Conservation (phyloP, 768 basidiomycete genomes). For the Atractiella rhizophila region DNA sequence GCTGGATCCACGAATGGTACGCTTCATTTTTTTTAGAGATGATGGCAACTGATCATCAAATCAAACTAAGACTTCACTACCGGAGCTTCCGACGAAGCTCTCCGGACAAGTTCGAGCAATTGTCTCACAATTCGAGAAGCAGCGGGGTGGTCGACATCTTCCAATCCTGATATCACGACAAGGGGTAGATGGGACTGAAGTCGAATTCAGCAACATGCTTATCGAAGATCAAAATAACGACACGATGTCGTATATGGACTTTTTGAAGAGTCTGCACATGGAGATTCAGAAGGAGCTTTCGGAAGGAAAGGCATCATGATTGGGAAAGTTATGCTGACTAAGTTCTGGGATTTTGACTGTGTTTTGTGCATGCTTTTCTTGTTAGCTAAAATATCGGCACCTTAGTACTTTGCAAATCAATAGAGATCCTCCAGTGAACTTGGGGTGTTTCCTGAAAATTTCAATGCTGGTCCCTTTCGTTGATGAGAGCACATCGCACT, state of each 20-base stretch:
- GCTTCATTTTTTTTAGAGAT: conserved; percentile 13
- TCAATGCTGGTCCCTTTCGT: too few species aligned
- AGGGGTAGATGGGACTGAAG: conserved; percentile 46
- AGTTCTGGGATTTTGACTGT: too few species aligned
- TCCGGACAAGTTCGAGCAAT: conserved; percentile 71
- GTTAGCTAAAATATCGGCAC: too few species aligned
- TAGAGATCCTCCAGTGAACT: too few species aligned
- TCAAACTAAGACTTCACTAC: conserved; percentile 35
- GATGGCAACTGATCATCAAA: background rate
- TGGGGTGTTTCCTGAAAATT: too few species aligned
- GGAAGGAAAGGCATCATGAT: too few species aligned
- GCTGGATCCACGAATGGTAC: conserved; percentile 44
- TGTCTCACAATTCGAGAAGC: conserved; percentile 33
- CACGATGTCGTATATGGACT: conserved; percentile 72
- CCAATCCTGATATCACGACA: conserved; percentile 54
- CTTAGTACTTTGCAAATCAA: too few species aligned
- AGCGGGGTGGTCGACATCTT: conserved; percentile 18
- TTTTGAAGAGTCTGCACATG: conserved; percentile 25
- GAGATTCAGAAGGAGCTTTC: background rate
- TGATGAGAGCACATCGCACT: too few species aligned
- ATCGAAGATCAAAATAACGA: conserved; percentile 94
- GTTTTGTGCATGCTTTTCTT: too few species aligned
- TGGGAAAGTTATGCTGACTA: too few species aligned
- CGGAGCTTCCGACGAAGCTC: conserved; percentile 41
- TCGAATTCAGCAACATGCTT: conserved; percentile 91